Conservation (phyloP, 805 yeast genomes). For the Komagataella mondaviorum region DNA sequence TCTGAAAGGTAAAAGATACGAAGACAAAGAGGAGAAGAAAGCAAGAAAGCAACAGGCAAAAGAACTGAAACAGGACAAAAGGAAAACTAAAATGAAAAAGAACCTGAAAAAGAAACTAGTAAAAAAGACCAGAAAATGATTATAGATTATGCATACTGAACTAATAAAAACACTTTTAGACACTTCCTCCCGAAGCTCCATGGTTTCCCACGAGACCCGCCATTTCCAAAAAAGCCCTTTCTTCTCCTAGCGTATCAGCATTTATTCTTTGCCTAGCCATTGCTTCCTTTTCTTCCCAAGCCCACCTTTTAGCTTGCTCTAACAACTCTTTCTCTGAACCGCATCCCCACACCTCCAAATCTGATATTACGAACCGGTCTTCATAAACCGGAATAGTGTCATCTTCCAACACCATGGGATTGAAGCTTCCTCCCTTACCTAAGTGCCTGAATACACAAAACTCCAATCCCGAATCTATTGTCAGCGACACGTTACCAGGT, state of each 20-base stretch:
- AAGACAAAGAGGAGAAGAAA: conserved; percentile 69
- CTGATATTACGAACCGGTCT: conserved; percentile 55
- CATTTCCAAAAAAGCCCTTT: conserved; percentile 75
- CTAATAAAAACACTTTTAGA: conserved; percentile 11
- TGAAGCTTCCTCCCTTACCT: conserved; percentile 38
- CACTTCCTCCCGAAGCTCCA: conserved; percentile 31
- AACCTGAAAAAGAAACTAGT: conserved; percentile 67
- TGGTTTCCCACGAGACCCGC: conserved; percentile 47
- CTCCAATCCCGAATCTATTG: conserved; percentile 68
- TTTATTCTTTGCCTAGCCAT: conserved; percentile 64
- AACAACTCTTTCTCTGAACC: conserved; percentile 69
- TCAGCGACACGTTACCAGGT: conserved; percentile 72
- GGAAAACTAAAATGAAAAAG: conserved; percentile 74
- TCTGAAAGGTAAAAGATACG: conserved; percentile 60
- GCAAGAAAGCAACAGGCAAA: conserved; percentile 66
- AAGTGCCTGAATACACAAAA: conserved; percentile 67
- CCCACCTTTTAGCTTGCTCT: conserved; percentile 70
- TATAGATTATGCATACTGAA: neutral
- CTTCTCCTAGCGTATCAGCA: conserved; percentile 57
- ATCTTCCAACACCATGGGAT: conserved; percentile 11
- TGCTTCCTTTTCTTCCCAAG: conserved; percentile 86
- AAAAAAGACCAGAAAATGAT: conserved; percentile 23
- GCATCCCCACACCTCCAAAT: conserved; percentile 85
- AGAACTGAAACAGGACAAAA: conserved; percentile 63
- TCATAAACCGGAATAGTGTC: conserved; percentile 35